phyloP scores from a whole-genome alignment of 2,329 filamentous ascomycete genomes.

The Aspergillus proliferans region DNA sequence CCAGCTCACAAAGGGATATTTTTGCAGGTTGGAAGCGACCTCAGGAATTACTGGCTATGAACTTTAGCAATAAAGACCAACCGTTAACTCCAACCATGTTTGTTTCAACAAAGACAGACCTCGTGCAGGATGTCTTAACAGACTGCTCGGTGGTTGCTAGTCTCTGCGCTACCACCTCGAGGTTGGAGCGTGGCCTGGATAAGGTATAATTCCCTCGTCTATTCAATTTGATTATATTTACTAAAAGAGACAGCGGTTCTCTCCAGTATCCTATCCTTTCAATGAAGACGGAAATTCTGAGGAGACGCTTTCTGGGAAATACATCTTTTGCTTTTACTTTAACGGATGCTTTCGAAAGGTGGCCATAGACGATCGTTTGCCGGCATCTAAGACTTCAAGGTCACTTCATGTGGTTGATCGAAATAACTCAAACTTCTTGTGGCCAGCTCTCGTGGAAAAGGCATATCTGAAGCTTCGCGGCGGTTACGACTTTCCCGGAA shows the following conservation, averaged over 20 bases:
- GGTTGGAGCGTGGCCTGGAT: constrained; percentile 61
- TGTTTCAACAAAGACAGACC: constrained; percentile 58
- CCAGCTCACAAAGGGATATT: constrained; percentile 64
- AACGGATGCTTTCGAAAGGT: constrained; percentile 89
- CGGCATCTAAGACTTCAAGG: constrained; percentile 64
- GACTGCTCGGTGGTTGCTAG: constrained; percentile 97
- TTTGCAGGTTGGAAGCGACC: constrained; percentile 82
- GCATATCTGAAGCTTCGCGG: constrained; percentile 93
- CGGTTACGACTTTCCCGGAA: constrained; percentile 95
- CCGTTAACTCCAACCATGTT: constrained; percentile 48
- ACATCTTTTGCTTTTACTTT: constrained; percentile 87
- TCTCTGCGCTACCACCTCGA: constrained; percentile 71
- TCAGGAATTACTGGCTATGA: constrained; percentile 53
- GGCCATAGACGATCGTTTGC: constrained; percentile 80
- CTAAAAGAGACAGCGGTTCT: constrained; percentile 53
- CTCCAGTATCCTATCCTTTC: constrained; percentile 69
- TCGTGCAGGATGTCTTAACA: constrained; percentile 91
- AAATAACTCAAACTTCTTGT: constrained; percentile 71
- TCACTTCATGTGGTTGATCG: constrained; percentile 83
- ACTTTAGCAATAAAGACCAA: constrained; percentile 20
- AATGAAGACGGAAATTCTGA: constrained; percentile 50
- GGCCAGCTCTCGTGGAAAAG: constrained; percentile 91
- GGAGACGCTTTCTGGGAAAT: constrained; percentile 75
- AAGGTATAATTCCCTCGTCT: constrained; percentile 45
- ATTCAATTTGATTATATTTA: not conserved